A percentile compares a stretch with the other conserved stretches of the same genome.
phyloP scores from a whole-genome alignment of 1,284 basidiomycete species.

The Tranzscheliella williamsii region DNA sequence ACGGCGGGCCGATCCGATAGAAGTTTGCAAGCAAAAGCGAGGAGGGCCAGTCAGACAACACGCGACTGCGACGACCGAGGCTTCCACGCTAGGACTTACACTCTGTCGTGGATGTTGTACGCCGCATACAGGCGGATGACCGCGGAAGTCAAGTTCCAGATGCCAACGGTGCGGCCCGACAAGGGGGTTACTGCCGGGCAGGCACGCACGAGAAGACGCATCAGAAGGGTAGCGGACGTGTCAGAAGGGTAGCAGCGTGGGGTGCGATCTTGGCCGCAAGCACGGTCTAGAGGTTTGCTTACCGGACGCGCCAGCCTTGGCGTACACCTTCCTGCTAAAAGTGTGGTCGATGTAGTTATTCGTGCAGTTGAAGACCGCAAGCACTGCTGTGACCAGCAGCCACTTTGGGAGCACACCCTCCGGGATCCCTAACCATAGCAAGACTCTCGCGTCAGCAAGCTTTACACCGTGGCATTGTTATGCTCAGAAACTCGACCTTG shows the following conservation, averaged over 20 bases:
- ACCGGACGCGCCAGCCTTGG: constrained; percentile 32
- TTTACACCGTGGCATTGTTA: too few relatives aligned
- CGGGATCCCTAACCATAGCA: constrained; percentile 31
- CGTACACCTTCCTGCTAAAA: constrained; percentile 54
- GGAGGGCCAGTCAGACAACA: neutral
- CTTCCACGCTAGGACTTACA: constrained; percentile 27
- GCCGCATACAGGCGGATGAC: constrained; percentile 54
- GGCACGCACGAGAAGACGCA: neutral
- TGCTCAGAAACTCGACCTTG: too few relatives aligned
- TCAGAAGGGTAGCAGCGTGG: neutral
- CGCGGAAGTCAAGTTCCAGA: constrained; percentile 58
- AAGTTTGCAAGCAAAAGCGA: neutral
- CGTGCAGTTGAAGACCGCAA: constrained; percentile 50
- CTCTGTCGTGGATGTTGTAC: constrained; percentile 51
- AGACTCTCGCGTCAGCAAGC: too few relatives aligned
- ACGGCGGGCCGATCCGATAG: too few relatives aligned
- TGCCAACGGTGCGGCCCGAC: constrained; percentile 52
- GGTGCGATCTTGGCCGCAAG: too few relatives aligned
- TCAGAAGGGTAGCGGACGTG: neutral
- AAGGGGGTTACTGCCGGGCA: constrained; percentile 43
- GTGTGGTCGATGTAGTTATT: constrained; percentile 47
- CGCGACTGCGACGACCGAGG: too few relatives aligned
- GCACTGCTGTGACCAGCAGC: constrained; percentile 46
- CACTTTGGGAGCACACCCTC: constrained; percentile 49
- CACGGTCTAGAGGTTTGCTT: too few relatives aligned